Conservation (phyloP, 805 yeast species). For the Candida insectalens region DNA sequence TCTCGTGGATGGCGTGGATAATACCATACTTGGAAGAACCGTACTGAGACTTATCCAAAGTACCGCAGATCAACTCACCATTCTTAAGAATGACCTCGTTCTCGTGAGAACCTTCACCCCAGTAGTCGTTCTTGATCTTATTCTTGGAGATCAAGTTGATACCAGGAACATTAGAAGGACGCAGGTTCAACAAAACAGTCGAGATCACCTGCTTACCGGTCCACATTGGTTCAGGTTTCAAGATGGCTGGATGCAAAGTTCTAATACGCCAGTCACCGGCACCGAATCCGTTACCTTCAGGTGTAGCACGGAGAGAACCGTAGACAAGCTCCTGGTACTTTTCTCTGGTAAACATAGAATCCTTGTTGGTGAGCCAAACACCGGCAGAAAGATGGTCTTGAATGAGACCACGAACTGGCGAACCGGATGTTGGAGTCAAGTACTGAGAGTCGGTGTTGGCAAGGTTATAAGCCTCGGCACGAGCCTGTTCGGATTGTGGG, state of each 20-base stretch:
- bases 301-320: slow-evolving; percentile 94
- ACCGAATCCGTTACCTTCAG: slow-evolving; percentile 73
- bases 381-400: slow-evolving; percentile 99
- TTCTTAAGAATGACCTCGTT: slow-evolving; percentile 76
- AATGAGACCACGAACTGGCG: slow-evolving; percentile 96
- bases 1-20: slow-evolving; percentile 92
- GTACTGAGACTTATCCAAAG: slow-evolving; percentile 93
- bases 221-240: slow-evolving; percentile 88
- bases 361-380: slow-evolving; percentile 95
- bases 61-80: slow-evolving; percentile 88
- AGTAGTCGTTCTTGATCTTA: slow-evolving; percentile 88
- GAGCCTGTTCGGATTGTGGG: slow-evolving; percentile 96
- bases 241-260: slow-evolving; percentile 82
- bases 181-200: slow-evolving; percentile 81
- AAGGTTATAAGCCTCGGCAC: slow-evolving; percentile 88
- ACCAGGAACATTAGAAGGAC: slow-evolving; percentile 85
- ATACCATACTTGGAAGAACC: slow-evolving; percentile 97
- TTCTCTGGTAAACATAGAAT: slow-evolving; percentile 83
- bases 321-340: slow-evolving; percentile 89
- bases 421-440: slow-evolving; percentile 95
- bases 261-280: slow-evolving; percentile 31
- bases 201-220: slow-evolving; percentile 96
- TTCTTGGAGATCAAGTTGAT: slow-evolving; percentile 74
- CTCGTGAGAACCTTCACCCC: slow-evolving; percentile 82
- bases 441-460: slow-evolving; percentile 98